phyloP scores from a whole-genome alignment of 805 yeast genomes.

The Pachysolen tannophilus region DNA sequence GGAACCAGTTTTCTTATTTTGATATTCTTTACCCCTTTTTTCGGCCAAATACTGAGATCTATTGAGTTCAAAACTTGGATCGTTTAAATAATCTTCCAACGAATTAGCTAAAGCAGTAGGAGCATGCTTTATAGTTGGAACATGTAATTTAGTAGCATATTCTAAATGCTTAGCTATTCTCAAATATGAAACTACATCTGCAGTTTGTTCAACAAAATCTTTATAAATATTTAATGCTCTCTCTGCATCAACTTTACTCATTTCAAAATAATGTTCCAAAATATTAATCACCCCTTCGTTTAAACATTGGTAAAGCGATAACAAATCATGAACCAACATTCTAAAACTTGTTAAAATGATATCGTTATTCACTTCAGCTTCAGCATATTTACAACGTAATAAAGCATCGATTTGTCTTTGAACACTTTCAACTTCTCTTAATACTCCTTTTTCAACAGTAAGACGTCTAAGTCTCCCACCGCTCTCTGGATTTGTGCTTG shows the following conservation, averaged over 20 bases:
- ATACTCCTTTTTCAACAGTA: slow-evolving; percentile 67
- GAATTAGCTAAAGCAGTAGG: slow-evolving; percentile 87
- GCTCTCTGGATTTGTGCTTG: slow-evolving; percentile 32
- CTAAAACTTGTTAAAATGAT: slow-evolving; percentile 78
- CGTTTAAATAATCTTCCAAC: slow-evolving; percentile 81
- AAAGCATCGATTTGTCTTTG: slow-evolving; percentile 74
- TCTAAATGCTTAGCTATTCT: slow-evolving; percentile 86
- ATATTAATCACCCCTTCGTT: slow-evolving; percentile 95
- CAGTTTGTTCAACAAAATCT: slow-evolving; percentile 77
- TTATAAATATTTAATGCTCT: slow-evolving; percentile 80
- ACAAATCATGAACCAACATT: slow-evolving; percentile 80
- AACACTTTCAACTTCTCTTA: slow-evolving; percentile 80
- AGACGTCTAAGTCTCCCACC: slow-evolving; percentile 60
- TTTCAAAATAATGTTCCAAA: slow-evolving; percentile 90
- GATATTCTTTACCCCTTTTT: slow-evolving; percentile 32
- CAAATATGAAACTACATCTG: slow-evolving; percentile 78
- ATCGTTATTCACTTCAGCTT: slow-evolving; percentile 79
- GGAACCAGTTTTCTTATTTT: slow-evolving; percentile 1
- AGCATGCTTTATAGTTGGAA: slow-evolving; percentile 95
- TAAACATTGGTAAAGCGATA: slow-evolving; percentile 78
- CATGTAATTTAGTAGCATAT: slow-evolving; percentile 78
- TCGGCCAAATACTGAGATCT: slow-evolving; percentile 72
- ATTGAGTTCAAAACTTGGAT: slow-evolving; percentile 75
- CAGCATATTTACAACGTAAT: slow-evolving; percentile 65
- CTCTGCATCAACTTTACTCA: slow-evolving; percentile 79